phyloP scores from a whole-genome alignment of 768 basidiomycete species.

The Tulasnella sp. region DNA sequence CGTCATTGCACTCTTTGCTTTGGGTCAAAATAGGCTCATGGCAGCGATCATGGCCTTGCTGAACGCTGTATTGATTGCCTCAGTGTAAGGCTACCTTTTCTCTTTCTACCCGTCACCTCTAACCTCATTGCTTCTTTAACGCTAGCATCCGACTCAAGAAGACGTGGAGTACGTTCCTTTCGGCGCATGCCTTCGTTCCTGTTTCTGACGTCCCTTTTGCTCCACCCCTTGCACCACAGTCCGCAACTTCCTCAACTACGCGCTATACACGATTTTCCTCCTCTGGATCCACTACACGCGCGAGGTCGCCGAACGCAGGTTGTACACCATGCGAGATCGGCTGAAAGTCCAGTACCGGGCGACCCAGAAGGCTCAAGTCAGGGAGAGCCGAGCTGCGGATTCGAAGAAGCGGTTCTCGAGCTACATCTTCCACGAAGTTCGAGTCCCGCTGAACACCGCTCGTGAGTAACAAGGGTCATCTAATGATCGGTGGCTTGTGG shows the following conservation, averaged over 20 bases:
- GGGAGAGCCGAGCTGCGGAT: conserved; percentile 61
- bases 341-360: conserved; percentile 63
- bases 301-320: conserved; percentile 66
- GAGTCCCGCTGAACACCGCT: conserved; percentile 59
- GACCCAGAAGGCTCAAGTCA: conserved; percentile 66
- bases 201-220: neutral
- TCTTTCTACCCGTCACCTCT: neutral
- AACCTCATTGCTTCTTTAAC: too few species aligned
- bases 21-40: conserved; percentile 43
- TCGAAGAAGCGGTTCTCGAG: conserved; percentile 48
- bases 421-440: conserved; percentile 55
- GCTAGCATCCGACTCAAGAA: conserved; percentile 27
- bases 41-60: conserved; percentile 32
- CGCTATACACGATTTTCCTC: conserved; percentile 60
- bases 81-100: conserved; percentile 35
- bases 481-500: too few species aligned
- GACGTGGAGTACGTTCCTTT: conserved; percentile 47
- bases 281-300: conserved; percentile 59
- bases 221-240: neutral
- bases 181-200: neutral
- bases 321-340: conserved; percentile 72
- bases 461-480: conserved; percentile 37
- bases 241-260: conserved; percentile 23
- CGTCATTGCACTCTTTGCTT: conserved; percentile 45
- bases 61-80: conserved; percentile 7